These are phyloP conservation scores for Scedosporium apiospermum DNA, from an alignment of 2,329 filamentous ascomycete genomes.

Conservation along the genomic window DNA sequence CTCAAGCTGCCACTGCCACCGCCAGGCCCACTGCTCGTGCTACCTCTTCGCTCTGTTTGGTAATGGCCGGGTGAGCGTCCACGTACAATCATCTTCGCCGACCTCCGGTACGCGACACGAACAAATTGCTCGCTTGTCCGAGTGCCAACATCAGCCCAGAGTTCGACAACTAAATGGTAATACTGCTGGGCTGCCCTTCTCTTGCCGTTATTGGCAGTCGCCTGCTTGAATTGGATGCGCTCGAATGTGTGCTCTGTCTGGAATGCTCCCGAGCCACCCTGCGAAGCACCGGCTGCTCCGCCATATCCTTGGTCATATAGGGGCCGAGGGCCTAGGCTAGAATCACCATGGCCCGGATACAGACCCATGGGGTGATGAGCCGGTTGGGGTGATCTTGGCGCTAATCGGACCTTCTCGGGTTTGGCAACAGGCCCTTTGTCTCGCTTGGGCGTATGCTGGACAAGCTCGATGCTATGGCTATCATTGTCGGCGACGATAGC, in stretches of 20 bases:
- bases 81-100: slow-evolving; percentile 77
- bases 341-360: slow-evolving; percentile 27
- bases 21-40: slow-evolving; percentile 56
- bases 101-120: slow-evolving; percentile 63
- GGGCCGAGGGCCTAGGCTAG: slow-evolving; percentile 8
- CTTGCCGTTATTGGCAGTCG: slow-evolving; percentile 90
- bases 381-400: slow-evolving; percentile 53
- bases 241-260: slow-evolving; percentile 62
- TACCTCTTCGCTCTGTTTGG: slow-evolving; percentile 59
- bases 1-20: slow-evolving; percentile 56
- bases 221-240: slow-evolving; percentile 88
- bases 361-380: slow-evolving; percentile 32
- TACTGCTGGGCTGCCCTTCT: slow-evolving; percentile 84
- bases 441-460: slow-evolving; percentile 85
- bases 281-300: slow-evolving; percentile 10
- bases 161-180: slow-evolving; percentile 81
- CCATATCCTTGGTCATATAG: slow-evolving; percentile 30
- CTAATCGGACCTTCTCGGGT: slow-evolving; percentile 59
- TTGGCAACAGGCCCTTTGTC: slow-evolving; percentile 77
- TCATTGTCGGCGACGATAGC: slow-evolving; percentile 70
- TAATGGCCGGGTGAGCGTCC: slow-evolving; percentile 77
- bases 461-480: slow-evolving; percentile 69
- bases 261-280: slow-evolving; percentile 22
- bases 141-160: slow-evolving; percentile 59
- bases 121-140: slow-evolving; percentile 47